Base-by-base conservation (phyloP, 495 filamentous ascomycete genomes). In the Acidomyces sp. region DNA sequence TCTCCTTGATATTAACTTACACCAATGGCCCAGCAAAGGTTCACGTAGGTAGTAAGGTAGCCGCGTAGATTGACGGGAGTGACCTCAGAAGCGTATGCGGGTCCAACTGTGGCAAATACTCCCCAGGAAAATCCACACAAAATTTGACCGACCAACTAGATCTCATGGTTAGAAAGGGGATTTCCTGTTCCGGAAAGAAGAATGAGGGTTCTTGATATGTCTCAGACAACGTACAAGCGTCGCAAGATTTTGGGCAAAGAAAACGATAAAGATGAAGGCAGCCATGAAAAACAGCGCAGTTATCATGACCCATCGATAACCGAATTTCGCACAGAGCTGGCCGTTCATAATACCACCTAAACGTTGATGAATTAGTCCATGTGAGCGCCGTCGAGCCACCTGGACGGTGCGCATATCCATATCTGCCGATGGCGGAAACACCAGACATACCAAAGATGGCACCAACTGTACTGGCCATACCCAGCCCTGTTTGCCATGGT, bases 251-350 rank as follows among this genome's bases (percentile, higher is more conserved):
- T 48, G 58, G 4, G 62, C 62, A 37, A 75, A 70, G 26, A 68
- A 67, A 28, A 65, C 66, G 13, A 72, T 43, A 51, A 75, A 69
- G 40, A 65, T 58, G 29, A 63, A 52, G 28, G 58, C 54, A 30
- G 62, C 61, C 32, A 62, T 55, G 17, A 55, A 51, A 22, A 53
- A 18, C 2, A 58, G 45, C n/a, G 47, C 56, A 11, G 38, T 41
- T 6, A 42, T 39, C 31, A 60, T 52, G 1, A 51, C 55, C 22
- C 15, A 37, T 38, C 54, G 55, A 9, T 51, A 36, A 4, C 57
- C 57, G 34, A 48, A 56, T 46, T 39, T 44, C 24, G 21, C 4
- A 11, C 7, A 6, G 6, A 40, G 24, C 5, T 33, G 22, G n/a
- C 37, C 37, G 24, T 40, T 40, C 23, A 40, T 7, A 6, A 40